Conservation (phyloP, 352 stramenopile species). For the Albugo candida region DNA sequence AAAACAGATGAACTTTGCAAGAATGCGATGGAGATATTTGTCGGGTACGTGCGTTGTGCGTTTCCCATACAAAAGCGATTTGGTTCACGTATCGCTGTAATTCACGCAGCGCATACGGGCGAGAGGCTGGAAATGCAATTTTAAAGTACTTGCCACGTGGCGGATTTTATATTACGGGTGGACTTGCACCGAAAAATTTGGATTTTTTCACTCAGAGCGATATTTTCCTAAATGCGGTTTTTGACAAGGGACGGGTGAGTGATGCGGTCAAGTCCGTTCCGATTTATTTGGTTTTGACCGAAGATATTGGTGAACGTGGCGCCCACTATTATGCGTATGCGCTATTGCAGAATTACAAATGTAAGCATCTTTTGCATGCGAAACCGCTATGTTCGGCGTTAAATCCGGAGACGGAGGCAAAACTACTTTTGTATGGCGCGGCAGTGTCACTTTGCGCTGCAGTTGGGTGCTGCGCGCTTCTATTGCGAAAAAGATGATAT, state of each 20-base stretch:
- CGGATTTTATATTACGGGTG: conserved; percentile 93
- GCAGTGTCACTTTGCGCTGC: no score
- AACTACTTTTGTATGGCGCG: no score
- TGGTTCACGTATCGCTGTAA: background rate
- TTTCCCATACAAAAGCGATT: background rate
- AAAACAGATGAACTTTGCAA: conserved; percentile 64
- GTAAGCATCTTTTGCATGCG: no score
- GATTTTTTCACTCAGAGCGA: conserved; percentile 77
- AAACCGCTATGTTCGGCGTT: no score
- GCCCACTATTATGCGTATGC: conserved; percentile 79
- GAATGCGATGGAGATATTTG: conserved; percentile 88
- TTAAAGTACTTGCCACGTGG: conserved; percentile 92
- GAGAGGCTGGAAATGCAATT: conserved; percentile 83
- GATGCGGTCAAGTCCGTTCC: conserved; percentile 49
- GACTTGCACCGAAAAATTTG: conserved; percentile 93
- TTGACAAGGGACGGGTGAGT: conserved; percentile 80
- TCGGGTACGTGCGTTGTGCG: conserved; percentile 35
- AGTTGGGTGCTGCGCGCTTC: no score
- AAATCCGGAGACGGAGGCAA: no score
- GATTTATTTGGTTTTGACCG: conserved; percentile 80
- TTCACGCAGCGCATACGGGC: conserved; percentile 72
- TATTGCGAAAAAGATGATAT: no score
- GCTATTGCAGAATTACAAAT: conserved; percentile 18
- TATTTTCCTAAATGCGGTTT: conserved; percentile 66
- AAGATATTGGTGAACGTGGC: conserved; percentile 78